These are phyloP conservation scores for Eleusine indica DNA, from an alignment of 176 grass and related monocot genomes.

Conservation along the genomic window DNA sequence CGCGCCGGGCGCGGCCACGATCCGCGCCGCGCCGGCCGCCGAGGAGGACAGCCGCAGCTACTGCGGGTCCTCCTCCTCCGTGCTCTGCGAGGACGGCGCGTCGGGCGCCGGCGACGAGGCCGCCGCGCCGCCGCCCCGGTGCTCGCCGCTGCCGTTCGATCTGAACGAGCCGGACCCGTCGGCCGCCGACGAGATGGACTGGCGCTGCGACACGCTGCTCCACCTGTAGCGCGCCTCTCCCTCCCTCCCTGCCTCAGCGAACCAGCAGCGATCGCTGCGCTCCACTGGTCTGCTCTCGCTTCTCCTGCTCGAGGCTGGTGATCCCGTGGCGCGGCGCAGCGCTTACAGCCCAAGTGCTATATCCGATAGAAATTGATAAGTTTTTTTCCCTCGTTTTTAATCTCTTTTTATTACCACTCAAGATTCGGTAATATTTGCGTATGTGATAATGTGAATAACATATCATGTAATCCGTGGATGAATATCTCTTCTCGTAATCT, in stretches of 20 bases:
- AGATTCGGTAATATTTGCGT: slow-evolving; percentile 26
- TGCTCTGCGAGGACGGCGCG: slow-evolving; percentile 55
- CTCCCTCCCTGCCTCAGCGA: too few relatives aligned
- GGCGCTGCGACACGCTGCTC: slow-evolving; percentile 67
- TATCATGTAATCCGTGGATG: slow-evolving; percentile 39
- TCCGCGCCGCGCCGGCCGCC: slow-evolving; percentile 26
- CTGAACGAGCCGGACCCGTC: slow-evolving; percentile 65
- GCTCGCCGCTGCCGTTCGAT: slow-evolving; percentile 61
- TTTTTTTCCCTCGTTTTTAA: neutral
- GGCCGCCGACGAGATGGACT: slow-evolving; percentile 59
- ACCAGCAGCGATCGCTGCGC: neutral
- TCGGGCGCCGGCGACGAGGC: slow-evolving; percentile 49
- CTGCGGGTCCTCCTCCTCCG: slow-evolving; percentile 74
- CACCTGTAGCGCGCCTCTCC: slow-evolving; percentile 29
- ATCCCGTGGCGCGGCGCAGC: slow-evolving; percentile 18
- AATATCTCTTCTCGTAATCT: neutral
- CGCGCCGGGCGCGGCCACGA: slow-evolving; percentile 9
- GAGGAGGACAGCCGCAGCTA: slow-evolving; percentile 68
- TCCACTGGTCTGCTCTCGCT: neutral
- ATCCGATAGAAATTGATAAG: slow-evolving; percentile 41
- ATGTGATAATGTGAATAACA: slow-evolving; percentile 53
- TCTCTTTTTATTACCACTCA: slow-evolving; percentile 24
- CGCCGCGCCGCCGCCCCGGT: slow-evolving; percentile 11
- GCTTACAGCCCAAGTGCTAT: slow-evolving; percentile 2
- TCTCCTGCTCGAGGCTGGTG: neutral